A percentile compares a stretch with the other conserved stretches of the same genome.
phyloP scores from a whole-genome alignment of 306 rosid genomes.

The Cicer cuneatum region DNA sequence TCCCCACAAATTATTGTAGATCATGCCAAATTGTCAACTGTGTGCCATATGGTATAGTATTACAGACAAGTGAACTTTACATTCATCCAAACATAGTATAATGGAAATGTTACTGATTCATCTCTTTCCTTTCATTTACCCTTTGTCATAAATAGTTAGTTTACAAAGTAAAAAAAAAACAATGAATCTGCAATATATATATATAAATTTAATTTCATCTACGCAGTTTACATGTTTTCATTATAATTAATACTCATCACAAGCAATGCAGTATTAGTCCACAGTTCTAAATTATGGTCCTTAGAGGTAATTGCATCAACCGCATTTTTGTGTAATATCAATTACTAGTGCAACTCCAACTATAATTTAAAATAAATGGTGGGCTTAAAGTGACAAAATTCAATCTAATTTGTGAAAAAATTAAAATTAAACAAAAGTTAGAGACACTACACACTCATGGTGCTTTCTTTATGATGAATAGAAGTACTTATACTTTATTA shows the following conservation, averaged over 20 bases:
- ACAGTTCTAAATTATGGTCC: too few relatives aligned
- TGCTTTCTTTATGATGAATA: too few relatives aligned
- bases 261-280: not conserved
- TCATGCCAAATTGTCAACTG: too few relatives aligned
- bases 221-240: not conserved
- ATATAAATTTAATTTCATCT: not conserved
- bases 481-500: too few relatives aligned
- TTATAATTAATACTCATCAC: not conserved
- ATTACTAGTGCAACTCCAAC: too few relatives aligned
- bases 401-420: not conserved
- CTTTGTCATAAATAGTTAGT: not conserved
- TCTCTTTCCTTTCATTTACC: conserved; percentile 3
- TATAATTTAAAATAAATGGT: too few relatives aligned
- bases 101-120: not conserved
- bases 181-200: not conserved
- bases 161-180: not conserved
- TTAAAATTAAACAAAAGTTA: not conserved
- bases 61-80: too few relatives aligned
- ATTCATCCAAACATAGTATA: not conserved
- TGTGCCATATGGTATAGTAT: too few relatives aligned
- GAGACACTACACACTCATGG: not conserved
- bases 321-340: too few relatives aligned
- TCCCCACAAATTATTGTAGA: not conserved
- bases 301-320: too few relatives aligned
- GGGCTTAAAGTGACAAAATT: not conserved